Evolutionary conservation across 257 asterid species (phyloP).

Genomic region (Datura wrightii): DNA sequence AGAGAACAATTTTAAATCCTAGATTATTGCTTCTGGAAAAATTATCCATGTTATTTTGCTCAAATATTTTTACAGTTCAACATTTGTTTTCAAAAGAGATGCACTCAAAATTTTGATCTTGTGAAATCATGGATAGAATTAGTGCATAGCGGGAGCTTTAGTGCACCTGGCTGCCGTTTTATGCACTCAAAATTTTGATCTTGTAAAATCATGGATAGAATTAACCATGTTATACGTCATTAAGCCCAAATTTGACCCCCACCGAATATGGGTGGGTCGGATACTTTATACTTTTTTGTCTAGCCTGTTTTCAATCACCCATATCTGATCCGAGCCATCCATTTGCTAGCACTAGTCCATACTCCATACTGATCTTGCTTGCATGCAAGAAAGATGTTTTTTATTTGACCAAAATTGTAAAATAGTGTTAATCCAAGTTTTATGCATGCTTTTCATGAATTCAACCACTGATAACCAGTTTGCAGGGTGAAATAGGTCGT

Average conservation of each 20-base stretch:
- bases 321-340: not conserved
- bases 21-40: constrained; percentile 9
- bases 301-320: not conserved
- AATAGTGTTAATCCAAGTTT: constrained; percentile 25
- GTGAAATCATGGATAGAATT: not conserved
- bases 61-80: not conserved
- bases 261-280: not conserved
- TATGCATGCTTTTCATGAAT: constrained; percentile 20
- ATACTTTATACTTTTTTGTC: not conserved
- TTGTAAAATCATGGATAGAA: not conserved
- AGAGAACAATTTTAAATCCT: not conserved
- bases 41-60: not conserved
- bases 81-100: not conserved
- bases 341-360: not conserved
- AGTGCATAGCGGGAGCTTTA: too few relatives aligned
- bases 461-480: constrained; percentile 30
- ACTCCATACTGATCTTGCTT: constrained; percentile 23
- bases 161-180: too few relatives aligned
- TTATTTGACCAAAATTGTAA: not conserved
- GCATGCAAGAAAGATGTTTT: not conserved
- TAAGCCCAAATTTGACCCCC: not conserved
- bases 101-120: not conserved
- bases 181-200: not conserved
- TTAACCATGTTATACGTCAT: not conserved
- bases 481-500: constrained; percentile 95